Evolutionary conservation across 176 grass and related monocot species (phyloP).

Genomic region (Avena sativa): DNA sequence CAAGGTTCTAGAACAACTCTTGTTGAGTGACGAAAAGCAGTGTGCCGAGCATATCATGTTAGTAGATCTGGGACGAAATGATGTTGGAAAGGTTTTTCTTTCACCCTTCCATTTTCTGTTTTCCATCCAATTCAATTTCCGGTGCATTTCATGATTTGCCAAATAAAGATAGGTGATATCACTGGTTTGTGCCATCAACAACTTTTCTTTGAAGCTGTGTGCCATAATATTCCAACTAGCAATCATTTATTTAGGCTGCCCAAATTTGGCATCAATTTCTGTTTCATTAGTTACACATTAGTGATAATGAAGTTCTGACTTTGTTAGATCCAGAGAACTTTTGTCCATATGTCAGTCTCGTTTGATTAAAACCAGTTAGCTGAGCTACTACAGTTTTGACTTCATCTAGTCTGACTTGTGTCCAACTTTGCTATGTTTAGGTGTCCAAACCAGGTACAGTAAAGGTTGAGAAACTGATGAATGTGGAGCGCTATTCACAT

Average conservation of each 20-base stretch:
- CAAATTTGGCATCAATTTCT: neutral
- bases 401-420: constrained; percentile 15
- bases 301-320: neutral
- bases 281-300: neutral
- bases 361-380: neutral
- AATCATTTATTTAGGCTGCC: neutral
- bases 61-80: constrained; percentile 91
- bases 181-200: neutral
- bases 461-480: constrained; percentile 91
- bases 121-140: neutral
- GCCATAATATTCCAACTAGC: neutral
- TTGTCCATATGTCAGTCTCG: neutral
- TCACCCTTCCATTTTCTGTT: neutral
- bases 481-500: constrained; percentile 88
- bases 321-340: neutral
- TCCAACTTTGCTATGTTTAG: constrained; percentile 38
- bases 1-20: constrained; percentile 66
- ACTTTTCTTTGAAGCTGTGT: neutral
- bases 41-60: constrained; percentile 94
- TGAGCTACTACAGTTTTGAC: neutral
- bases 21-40: constrained; percentile 88
- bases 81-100: constrained; percentile 77
- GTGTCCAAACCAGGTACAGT: constrained; percentile 90
- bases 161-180: neutral
- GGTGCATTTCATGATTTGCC: neutral